Conservation (phyloP, 164 flowering plant genomes). For the Piper longum region DNA sequence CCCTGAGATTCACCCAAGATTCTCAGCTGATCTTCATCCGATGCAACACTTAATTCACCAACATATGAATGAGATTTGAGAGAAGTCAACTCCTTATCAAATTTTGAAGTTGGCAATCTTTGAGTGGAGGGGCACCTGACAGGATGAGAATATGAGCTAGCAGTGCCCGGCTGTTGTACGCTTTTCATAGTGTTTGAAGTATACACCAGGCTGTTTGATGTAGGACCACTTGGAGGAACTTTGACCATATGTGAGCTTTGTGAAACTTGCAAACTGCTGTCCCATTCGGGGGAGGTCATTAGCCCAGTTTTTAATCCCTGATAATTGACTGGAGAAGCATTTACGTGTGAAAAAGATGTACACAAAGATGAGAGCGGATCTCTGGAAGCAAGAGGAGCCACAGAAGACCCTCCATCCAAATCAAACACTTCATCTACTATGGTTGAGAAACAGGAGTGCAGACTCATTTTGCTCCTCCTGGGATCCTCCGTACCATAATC, state of each 20-base stretch:
- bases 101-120: conserved; percentile 59
- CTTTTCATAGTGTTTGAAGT: conserved; percentile 43
- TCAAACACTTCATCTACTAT: conserved; percentile 86
- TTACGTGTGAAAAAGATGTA: conserved; percentile 30
- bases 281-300: conserved; percentile 52
- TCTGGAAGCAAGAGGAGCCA: conserved; percentile 22
- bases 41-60: conserved; percentile 28
- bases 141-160: conserved; percentile 30
- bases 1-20: conserved; percentile 36
- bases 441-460: conserved; percentile 54
- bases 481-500: conserved; percentile 38
- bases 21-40: conserved; percentile 59
- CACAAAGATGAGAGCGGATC: conserved; percentile 27
- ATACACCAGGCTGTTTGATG: conserved; percentile 25
- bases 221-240: conserved; percentile 18
- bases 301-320: conserved; percentile 34
- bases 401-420: conserved; percentile 54
- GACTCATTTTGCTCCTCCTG: conserved; percentile 16
- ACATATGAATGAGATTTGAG: conserved; percentile 53
- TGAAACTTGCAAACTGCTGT: conserved; percentile 33
- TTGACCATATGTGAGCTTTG: conserved; percentile 25
- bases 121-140: conserved; percentile 34
- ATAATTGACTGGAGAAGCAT: conserved; percentile 25
- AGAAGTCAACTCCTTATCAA: conserved; percentile 80
- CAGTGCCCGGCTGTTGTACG: conserved; percentile 35